A percentile compares a stretch with the other conserved stretches of the same genome.
Evolutionary conservation across 1,284 basidiomycete species (phyloP).

Genomic region (Exobasidium cylindrosporum): DNA sequence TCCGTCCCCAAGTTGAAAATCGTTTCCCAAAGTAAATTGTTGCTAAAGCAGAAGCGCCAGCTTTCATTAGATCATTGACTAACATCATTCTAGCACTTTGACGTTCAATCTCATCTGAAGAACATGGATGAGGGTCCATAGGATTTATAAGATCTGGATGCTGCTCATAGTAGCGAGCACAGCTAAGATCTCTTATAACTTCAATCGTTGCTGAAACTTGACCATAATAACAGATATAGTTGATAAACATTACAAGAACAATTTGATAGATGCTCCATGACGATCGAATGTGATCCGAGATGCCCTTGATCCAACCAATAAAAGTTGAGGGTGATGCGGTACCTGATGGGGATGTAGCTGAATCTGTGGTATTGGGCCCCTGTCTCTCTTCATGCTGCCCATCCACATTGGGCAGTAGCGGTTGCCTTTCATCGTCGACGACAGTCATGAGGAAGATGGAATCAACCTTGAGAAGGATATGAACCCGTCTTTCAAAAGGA

Average conservation of each 20-base stretch:
- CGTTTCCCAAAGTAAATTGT: not conserved
- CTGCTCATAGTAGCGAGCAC: not conserved
- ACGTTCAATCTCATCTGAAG: not conserved
- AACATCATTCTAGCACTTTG: not conserved
- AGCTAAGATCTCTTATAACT: not conserved
- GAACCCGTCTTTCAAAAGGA: too few species aligned
- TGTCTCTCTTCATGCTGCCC: not conserved
- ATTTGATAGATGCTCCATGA: not conserved
- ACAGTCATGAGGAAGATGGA: too few species aligned
- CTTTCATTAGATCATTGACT: not conserved
- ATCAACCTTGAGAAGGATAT: too few species aligned
- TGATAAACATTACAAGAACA: not conserved
- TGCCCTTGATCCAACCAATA: constrained; percentile 11
- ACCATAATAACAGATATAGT: not conserved
- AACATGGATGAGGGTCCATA: not conserved
- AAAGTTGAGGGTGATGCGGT: not conserved
- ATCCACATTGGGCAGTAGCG: not conserved
- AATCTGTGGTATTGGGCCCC: not conserved
- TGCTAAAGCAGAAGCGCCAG: not conserved
- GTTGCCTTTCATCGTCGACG: constrained; percentile 9
- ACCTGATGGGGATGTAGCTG: not conserved
- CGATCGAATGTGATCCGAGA: not conserved
- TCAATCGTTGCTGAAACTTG: not conserved
- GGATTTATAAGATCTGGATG: not conserved
- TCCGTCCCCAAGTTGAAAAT: not conserved